These are phyloP conservation scores for Penicillium janthinellum DNA, from an alignment of 2,329 filamentous ascomycete genomes.

Conservation along the genomic window DNA sequence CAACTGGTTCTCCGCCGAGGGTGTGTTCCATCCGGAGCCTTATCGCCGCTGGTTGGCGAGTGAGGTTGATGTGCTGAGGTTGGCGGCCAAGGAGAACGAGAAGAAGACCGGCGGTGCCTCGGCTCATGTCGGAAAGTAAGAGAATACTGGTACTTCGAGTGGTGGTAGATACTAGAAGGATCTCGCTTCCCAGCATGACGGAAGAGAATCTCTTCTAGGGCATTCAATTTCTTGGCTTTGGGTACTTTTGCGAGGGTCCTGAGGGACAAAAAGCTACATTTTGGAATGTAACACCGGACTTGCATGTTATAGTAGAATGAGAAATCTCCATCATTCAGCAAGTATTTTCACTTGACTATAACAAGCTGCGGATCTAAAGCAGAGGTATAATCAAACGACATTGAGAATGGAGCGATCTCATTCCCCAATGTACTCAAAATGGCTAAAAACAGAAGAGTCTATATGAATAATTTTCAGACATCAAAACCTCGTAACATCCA, in stretches of 20 bases:
- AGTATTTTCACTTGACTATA: neutral
- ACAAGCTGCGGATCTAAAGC: neutral
- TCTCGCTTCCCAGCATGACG: neutral
- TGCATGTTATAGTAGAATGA: slow-evolving; percentile 3
- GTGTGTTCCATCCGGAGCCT: slow-evolving; percentile 62
- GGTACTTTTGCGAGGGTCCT: neutral
- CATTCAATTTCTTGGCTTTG: neutral
- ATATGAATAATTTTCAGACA: slow-evolving; percentile 19
- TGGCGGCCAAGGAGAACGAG: slow-evolving; percentile 47
- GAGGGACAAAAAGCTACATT: slow-evolving; percentile 3
- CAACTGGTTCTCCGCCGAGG: slow-evolving; percentile 60
- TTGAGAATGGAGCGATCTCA: neutral
- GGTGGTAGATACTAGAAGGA: slow-evolving; percentile 17
- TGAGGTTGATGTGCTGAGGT: slow-evolving; percentile 57
- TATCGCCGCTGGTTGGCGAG: slow-evolving; percentile 64
- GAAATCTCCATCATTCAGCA: neutral
- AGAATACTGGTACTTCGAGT: slow-evolving; percentile 8
- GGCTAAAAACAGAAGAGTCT: slow-evolving; percentile 28
- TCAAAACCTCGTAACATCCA: slow-evolving; percentile 16
- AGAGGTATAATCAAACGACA: neutral
- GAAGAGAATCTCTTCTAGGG: neutral
- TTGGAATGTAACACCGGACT: slow-evolving; percentile 2
- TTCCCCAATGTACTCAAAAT: slow-evolving; percentile 18
- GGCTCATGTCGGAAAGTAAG: slow-evolving; percentile 18
- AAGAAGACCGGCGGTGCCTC: slow-evolving; percentile 34